These are phyloP conservation scores for Calonectria pseudoturangicola DNA, from an alignment of 2,329 filamentous ascomycete genomes.

Conservation along the genomic window DNA sequence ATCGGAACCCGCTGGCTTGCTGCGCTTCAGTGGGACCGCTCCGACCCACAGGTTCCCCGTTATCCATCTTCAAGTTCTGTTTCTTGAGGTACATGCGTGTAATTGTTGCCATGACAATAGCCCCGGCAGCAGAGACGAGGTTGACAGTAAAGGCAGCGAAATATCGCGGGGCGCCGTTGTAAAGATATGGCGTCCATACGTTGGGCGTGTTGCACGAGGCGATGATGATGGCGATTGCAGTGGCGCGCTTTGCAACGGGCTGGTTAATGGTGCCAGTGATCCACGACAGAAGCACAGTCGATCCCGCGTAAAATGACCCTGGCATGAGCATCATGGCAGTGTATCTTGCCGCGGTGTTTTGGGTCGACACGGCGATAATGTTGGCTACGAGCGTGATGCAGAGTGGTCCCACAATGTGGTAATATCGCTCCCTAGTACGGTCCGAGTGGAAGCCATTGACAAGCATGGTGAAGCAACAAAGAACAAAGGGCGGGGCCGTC, in stretches of 20 bases:
- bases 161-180: constrained; percentile 12
- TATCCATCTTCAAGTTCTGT: constrained; percentile 22
- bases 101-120: constrained; percentile 16
- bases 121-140: constrained; percentile 5
- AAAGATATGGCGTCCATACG: constrained; percentile 15
- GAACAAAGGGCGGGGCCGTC: constrained; percentile 16
- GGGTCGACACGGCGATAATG: constrained; percentile 6
- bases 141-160: constrained; percentile 7
- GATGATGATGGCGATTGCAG: constrained; percentile 24
- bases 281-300: constrained; percentile 20
- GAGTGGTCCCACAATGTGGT: constrained; percentile 18
- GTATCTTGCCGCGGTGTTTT: constrained; percentile 19
- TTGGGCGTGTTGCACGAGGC: constrained; percentile 20
- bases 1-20: constrained; percentile 8
- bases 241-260: constrained; percentile 12
- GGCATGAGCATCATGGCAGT: constrained; percentile 34
- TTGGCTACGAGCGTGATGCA: constrained; percentile 17
- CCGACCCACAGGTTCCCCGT: constrained; percentile 9
- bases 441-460: constrained; percentile 11
- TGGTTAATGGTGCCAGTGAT: constrained; percentile 13
- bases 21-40: constrained; percentile 23
- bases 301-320: constrained; percentile 12
- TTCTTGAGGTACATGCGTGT: constrained; percentile 17
- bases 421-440: constrained; percentile 13
- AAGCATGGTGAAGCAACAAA: constrained; percentile 23